Evolutionary conservation across 2,329 filamentous ascomycete genomes (phyloP).

Genomic region (Diaporthe citri): DNA sequence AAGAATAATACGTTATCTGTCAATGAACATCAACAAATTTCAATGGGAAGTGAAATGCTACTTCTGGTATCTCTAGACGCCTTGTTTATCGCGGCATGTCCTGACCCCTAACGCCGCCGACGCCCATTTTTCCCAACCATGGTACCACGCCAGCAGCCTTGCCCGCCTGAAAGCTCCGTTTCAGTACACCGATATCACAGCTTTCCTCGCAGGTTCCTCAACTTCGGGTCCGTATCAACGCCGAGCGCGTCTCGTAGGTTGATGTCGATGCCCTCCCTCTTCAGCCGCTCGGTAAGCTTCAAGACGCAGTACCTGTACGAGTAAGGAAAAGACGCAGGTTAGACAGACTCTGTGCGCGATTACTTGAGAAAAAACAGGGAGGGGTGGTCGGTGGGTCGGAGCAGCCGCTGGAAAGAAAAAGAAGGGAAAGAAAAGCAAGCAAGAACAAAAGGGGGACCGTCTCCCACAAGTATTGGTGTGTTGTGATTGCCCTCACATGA

Average conservation of each 20-base stretch:
- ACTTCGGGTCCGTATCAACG: slow-evolving; percentile 40
- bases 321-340: slow-evolving; percentile 7
- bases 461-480: slow-evolving; percentile 38
- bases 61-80: slow-evolving; percentile 13
- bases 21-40: neutral
- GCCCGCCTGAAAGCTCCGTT: neutral
- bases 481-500: slow-evolving; percentile 51
- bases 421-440: neutral
- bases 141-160: neutral
- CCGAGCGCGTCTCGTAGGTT: slow-evolving; percentile 40
- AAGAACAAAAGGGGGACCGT: slow-evolving; percentile 34
- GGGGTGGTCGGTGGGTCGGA: neutral
- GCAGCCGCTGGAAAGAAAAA: neutral
- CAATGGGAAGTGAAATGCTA: neutral
- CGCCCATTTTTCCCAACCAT: neutral
- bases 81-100: neutral
- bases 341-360: slow-evolving; percentile 17
- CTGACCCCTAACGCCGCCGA: neutral
- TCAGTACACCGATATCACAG: neutral
- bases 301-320: slow-evolving; percentile 40
- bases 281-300: slow-evolving; percentile 41
- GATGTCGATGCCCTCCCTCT: slow-evolving; percentile 41
- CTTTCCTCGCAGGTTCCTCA: slow-evolving; percentile 40
- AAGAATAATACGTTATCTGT: slow-evolving; percentile 7
- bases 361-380: neutral